These are phyloP conservation scores for Pugionium dolabratum DNA, from an alignment of 345 rosid genomes.

Conservation along the genomic window DNA sequence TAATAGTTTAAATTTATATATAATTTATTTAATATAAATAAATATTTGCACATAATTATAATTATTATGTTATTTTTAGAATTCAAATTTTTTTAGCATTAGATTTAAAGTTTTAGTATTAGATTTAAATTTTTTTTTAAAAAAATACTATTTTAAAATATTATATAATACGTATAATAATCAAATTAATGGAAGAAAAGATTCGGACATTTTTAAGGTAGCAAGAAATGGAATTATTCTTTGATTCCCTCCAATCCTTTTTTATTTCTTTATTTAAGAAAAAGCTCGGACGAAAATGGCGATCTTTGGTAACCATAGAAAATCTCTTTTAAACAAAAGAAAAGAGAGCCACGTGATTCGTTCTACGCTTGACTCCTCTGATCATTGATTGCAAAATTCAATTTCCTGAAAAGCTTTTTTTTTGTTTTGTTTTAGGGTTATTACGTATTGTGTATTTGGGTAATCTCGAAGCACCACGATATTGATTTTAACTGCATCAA, in stretches of 20 bases:
- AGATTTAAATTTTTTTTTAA: too few relatives aligned
- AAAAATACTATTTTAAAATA: too few relatives aligned
- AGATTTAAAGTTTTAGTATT: too few relatives aligned
- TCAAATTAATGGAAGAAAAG: not conserved
- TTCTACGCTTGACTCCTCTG: slow-evolving; percentile 33
- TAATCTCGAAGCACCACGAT: slow-evolving; percentile 19
- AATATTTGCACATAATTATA: too few relatives aligned
- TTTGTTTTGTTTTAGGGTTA: slow-evolving; percentile 25
- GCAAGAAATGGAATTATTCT: slow-evolving; percentile 35
- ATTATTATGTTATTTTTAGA: too few relatives aligned
- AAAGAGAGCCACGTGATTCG: slow-evolving; percentile 38
- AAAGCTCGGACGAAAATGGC: slow-evolving; percentile 19
- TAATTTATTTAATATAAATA: too few relatives aligned
- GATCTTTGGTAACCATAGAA: slow-evolving; percentile 24
- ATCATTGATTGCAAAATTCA: slow-evolving; percentile 22
- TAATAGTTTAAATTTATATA: too few relatives aligned
- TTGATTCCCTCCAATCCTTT: slow-evolving; percentile 32
- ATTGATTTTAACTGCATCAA: slow-evolving; percentile 21
- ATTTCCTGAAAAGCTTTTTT: not conserved
- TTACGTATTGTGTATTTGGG: slow-evolving; percentile 1
- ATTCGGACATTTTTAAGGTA: slow-evolving; percentile 39
- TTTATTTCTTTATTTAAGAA: not conserved
- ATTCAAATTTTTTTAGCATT: too few relatives aligned
- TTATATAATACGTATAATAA: too few relatives aligned
- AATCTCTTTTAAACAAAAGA: too few relatives aligned